Percentiles rank a stretch among this genome's conserved stretches.
Conservation (phyloP, 352 stramenopile genomes). For the Phytophthora sansomeana region DNA sequence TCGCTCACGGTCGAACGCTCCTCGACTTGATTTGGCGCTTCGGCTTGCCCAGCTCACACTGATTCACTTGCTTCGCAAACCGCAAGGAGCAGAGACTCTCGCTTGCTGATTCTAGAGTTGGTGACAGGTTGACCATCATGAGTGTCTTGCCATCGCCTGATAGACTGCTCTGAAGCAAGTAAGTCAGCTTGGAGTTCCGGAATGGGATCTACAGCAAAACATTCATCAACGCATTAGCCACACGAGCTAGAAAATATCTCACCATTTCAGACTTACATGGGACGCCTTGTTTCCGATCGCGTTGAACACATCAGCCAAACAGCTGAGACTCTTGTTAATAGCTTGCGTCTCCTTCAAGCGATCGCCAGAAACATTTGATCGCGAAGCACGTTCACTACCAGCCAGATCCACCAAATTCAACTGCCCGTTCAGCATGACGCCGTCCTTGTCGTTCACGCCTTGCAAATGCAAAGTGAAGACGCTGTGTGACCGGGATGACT, state of each 20-base stretch:
- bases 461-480: constrained; percentile 85
- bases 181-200: constrained; percentile 99
- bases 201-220: constrained; percentile 89
- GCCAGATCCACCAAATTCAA: constrained; percentile 87
- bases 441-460: constrained; percentile 84
- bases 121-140: constrained; percentile 99
- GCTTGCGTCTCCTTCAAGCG: constrained; percentile 97
- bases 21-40: constrained; percentile 91
- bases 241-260: not conserved
- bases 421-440: constrained; percentile 69
- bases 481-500: constrained; percentile 82
- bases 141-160: constrained; percentile 98
- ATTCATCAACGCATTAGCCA: not conserved
- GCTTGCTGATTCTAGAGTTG: constrained; percentile 93
- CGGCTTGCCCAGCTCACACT: constrained; percentile 97
- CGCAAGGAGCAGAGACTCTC: constrained; percentile 98
- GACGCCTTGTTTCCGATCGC: constrained; percentile 95
- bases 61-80: constrained; percentile 97
- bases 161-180: constrained; percentile 97
- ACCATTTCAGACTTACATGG: constrained; percentile 77
- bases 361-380: constrained; percentile 90
- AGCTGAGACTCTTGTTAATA: constrained; percentile 99
- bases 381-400: constrained; percentile 78
- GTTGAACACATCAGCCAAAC: constrained; percentile 98
- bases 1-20: constrained; percentile 47